Evolutionary conservation across 2,329 filamentous ascomycete genomes (phyloP), one percentile per base, ranked within the genome.

Genomic region (Aspergillus sp.): DNA sequence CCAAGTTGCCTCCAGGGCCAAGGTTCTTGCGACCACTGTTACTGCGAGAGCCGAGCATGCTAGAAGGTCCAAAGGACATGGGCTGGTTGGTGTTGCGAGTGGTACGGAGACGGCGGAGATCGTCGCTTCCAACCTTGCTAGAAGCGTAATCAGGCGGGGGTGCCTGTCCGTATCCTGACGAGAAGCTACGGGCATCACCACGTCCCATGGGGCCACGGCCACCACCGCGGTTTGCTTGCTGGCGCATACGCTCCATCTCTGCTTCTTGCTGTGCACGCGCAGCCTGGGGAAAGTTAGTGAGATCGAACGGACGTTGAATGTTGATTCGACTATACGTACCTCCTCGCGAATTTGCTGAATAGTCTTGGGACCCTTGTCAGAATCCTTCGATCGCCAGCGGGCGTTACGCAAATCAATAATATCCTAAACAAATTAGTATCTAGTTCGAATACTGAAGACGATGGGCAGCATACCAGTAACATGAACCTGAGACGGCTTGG

Each of bases 291-390:
- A 53, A 40, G 58, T 58, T 56, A 51, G 51, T 23, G 56, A n/a
- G 12, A 17, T 24, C 31, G 47, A 52, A 46, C 23, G n/a, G 7
- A 40, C 4, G 23, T 23, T 37, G 17, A 14, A 21, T 33, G 6
- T 37, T 23, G 1, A 15, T n/a, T 37, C 14, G 14, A 44, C 8
- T 1, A 24, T 11, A 76, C 82, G 70, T 79, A 87, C 86, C 77
- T 91, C 89, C 66, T 88, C 89, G 73, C 92, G 90, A 65, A 99
- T 90, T 78, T 98, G 90, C 4, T 92, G 87, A 53, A 99, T 89
- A 8, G 95, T 99, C 87, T 97, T 97, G 58, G 95, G 95, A 39
- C 95, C 95, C 82, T 98, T 98, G 78, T 93, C 90, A 54, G 81
- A 79, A 73, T 96, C 91, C 82, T 96, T 97, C 57, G 91, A 92